Percentiles rank a stretch among this genome's conserved stretches.
phyloP scores from a whole-genome alignment of 495 filamentous ascomycete species.

The Barbatosphaeria neglecta region DNA sequence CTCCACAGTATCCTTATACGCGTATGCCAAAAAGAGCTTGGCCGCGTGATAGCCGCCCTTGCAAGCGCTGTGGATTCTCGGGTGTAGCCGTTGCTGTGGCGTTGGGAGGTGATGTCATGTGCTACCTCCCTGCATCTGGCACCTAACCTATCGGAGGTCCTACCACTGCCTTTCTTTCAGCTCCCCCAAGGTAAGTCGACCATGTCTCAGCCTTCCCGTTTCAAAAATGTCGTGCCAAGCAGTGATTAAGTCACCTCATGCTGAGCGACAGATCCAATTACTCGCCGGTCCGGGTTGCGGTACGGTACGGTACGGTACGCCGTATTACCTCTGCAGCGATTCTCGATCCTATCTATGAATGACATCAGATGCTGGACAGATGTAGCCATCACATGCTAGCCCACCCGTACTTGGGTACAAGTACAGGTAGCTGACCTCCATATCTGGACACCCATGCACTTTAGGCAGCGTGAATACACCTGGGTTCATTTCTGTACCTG shows the following conservation, averaged over 20 bases:
- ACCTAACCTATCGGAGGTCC: too few relatives aligned
- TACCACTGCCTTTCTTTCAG: too few relatives aligned
- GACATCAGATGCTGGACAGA: background rate
- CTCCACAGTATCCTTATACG: background rate
- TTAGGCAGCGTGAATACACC: background rate
- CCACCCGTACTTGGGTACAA: background rate
- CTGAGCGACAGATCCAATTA: too few relatives aligned
- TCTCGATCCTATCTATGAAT: background rate
- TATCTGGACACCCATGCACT: too few relatives aligned
- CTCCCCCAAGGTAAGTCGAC: background rate
- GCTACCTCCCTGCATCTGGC: too few relatives aligned
- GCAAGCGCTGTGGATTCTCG: too few relatives aligned
- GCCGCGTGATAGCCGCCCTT: too few relatives aligned
- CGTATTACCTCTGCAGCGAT: background rate
- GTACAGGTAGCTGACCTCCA: too few relatives aligned
- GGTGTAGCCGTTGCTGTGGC: background rate
- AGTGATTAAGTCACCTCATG: too few relatives aligned
- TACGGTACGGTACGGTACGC: background rate
- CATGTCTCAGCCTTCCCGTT: background rate
- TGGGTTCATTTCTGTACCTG: background rate
- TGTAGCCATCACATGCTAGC: background rate
- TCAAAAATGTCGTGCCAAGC: background rate
- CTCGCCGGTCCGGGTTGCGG: too few relatives aligned
- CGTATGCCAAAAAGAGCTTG: background rate
- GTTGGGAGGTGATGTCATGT: background rate